Conservation (phyloP, 2,329 filamentous ascomycete species). For the Colletotrichum sp. region DNA sequence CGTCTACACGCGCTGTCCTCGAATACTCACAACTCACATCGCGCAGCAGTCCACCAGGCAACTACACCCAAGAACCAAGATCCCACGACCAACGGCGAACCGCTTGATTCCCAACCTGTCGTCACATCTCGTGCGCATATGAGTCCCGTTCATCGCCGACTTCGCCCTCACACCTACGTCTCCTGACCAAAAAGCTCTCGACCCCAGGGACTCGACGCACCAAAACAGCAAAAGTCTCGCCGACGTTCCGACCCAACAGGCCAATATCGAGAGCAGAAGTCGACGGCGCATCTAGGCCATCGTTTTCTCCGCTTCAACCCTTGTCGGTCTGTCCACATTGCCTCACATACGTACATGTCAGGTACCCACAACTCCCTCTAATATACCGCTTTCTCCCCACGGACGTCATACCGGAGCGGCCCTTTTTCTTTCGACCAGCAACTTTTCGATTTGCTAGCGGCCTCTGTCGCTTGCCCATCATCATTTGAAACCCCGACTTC, state of each 20-base stretch:
- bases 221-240: neutral
- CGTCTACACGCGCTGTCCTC: neutral
- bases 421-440: neutral
- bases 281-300: constrained; percentile 10
- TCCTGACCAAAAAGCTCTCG: neutral
- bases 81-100: neutral
- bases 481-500: neutral
- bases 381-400: constrained; percentile 20
- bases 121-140: neutral
- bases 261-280: neutral
- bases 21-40: constrained; percentile 8
- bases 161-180: neutral
- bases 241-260: neutral
- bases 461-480: constrained; percentile 2
- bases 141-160: neutral
- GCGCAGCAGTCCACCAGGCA: neutral
- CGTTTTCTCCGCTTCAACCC: constrained; percentile 6
- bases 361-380: constrained; percentile 19
- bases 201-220: neutral
- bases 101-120: neutral
- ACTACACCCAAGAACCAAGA: neutral
- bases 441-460: constrained; percentile 13
- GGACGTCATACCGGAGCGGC: constrained; percentile 16
- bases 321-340: constrained; percentile 12
- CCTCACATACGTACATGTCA: constrained; percentile 11